Evolutionary conservation across 2,329 filamentous ascomycete species (phyloP), one percentile per base, ranked within the genome.

Genomic region (Capronia epimyces): DNA sequence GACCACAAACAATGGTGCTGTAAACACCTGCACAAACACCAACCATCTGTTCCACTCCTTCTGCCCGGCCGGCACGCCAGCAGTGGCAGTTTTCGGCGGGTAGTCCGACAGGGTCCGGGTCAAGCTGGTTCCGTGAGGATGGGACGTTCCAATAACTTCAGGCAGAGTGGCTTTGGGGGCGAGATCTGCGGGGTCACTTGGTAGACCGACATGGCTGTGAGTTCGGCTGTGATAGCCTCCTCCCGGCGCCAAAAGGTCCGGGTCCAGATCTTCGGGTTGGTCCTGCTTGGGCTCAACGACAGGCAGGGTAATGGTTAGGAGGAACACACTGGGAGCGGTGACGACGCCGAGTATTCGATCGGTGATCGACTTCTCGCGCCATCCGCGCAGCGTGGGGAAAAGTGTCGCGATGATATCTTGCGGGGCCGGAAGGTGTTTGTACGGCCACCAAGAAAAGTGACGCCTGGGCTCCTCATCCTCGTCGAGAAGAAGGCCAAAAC

Each of bases 31-130:
- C 8, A 93, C 68, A 10, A 83, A 80, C 10, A 95, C 79, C 2
- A 98, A 80, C 91, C 93, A 98, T 46, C 89, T 81, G 63, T 90
- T 95, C 90, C 93, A 97, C 24, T 82, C 76, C 48, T 78, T 75
- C 18, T 25, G 61, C 53, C 4, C 34, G 5, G 46, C 59, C 31
- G 37, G 56, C 13, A n/a, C 51, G 34, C 70, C 67, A 18, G 69
- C 68, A 0, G 67, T 66, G n/a, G 65, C 60, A 7, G 65, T 12
- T 20, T 20, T 57, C 15, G 70, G 64, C 4, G 68, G 66, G 15
- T 69, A 58, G 50, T 73, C 70, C 2, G 71, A 72, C 59, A 72
- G 69, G 34, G 43, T 44, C 37, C 52, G 41, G 15, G 57, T 49
- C 9, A 60, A 16, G 16, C 37, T 44, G 2, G 46, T 46, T 2